Base-by-base conservation (phyloP, 768 basidiomycete genomes). In the Roridomyces roridus region DNA sequence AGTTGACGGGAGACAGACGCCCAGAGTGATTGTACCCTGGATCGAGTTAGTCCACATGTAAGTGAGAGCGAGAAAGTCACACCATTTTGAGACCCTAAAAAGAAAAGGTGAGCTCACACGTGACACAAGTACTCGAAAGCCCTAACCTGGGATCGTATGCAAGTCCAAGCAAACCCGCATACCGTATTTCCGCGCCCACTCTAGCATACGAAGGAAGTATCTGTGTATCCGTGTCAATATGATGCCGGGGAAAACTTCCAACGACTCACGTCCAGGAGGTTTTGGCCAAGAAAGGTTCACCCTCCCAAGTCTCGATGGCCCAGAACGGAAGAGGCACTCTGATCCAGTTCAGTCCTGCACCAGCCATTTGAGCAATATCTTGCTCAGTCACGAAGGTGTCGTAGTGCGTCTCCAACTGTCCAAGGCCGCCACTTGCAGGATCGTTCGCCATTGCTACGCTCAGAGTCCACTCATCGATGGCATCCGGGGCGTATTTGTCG, bases 161-260 rank as follows among this genome's bases (percentile, higher is more conserved):
- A 93, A 72, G 73, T 96, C 94, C 12, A 96, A 75, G 65, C 85
- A 85, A 50, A 96, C 85, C 25, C 94, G 81, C n/a, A 96, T 63
- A 1, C 94, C 94, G 68, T 96, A 96, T 72, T 97, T 96, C 46
- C 94, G 80, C 14, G 86, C 87, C 94, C 94, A 97, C 3, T 77
- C 80, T 35, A 96, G 74, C 23, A 89, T 80, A 39, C 85, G 85
- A 18, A 92, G 73, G 71, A 92, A 85, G 73, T 93, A 92, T 53
- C 84, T 61, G 34, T 14, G 11, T 35, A 31, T 51, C 23, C 46
- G 11, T 35, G 26, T 51, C 23, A 44, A 26, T 9, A 46, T 46
- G 18, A 28, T 24, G 8, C n/a, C 12, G 1, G 21, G 46, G 1
- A 6, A 40, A 6, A 40, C 6, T 20, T 14, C 17, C 5, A 51